Conservation (phyloP, 257 asterid genomes). For the Solanum arcanum region DNA sequence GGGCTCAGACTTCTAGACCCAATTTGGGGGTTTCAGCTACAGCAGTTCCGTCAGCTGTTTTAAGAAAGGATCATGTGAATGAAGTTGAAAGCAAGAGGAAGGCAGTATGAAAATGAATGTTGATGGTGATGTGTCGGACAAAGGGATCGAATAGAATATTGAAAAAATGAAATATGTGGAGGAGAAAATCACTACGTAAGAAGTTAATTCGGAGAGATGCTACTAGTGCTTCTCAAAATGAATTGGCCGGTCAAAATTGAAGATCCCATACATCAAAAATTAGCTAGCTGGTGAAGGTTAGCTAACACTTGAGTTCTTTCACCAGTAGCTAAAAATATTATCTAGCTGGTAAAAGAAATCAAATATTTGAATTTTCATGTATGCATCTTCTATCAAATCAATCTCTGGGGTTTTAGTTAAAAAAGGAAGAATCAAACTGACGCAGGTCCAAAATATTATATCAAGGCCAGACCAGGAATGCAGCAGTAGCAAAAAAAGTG, state of each 20-base stretch:
- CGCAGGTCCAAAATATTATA: background rate
- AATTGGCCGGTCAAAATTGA: background rate
- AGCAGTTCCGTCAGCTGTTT: background rate
- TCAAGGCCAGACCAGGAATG: background rate
- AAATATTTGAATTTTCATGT: background rate
- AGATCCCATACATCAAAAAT: background rate
- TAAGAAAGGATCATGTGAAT: background rate
- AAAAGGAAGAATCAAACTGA: background rate
- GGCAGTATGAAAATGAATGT: background rate
- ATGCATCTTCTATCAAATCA: background rate
- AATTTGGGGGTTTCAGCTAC: background rate
- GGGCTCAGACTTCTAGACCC: background rate
- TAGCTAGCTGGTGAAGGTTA: background rate
- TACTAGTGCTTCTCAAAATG: background rate
- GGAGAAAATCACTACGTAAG: background rate
- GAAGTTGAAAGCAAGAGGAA: background rate
- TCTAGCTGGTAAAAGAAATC: background rate
- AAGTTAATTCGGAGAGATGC: background rate
- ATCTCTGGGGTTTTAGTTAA: background rate
- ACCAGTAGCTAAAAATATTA: background rate
- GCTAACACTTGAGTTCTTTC: background rate
- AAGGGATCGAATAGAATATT: background rate
- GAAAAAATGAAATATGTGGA: background rate
- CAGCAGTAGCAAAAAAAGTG: background rate
- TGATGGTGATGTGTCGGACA: background rate